A percentile compares a stretch with the other conserved stretches of the same genome.
phyloP scores from a whole-genome alignment of 805 yeast species.

The Sugiyamaella boreocaroliniensis region DNA sequence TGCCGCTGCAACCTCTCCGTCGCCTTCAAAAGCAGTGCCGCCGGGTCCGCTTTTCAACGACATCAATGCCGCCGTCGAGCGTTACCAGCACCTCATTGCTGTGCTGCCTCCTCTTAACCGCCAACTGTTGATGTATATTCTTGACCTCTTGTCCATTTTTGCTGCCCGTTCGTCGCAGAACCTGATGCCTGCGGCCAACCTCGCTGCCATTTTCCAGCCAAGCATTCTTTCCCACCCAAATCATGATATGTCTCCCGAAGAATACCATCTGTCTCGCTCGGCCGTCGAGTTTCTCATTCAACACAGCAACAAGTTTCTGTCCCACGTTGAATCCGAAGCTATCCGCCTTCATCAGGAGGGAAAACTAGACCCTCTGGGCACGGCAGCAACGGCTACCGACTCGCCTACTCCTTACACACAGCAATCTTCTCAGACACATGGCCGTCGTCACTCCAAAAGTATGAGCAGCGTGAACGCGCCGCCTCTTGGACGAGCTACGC shows the following conservation, averaged over 20 bases:
- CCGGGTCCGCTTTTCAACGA: constrained; percentile 13
- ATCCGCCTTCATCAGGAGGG: constrained; percentile 25
- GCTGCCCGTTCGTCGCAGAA: constrained; percentile 70
- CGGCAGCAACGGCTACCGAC: not conserved
- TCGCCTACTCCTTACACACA: not conserved
- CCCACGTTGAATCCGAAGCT: constrained; percentile 35
- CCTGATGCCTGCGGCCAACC: constrained; percentile 84
- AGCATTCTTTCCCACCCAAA: constrained; percentile 87
- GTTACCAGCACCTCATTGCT: constrained; percentile 62
- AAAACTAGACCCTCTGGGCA: not conserved
- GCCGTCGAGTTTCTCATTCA: constrained; percentile 86
- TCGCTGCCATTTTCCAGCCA: constrained; percentile 96
- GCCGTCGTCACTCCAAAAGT: constrained; percentile 26
- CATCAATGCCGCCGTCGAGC: constrained; percentile 48
- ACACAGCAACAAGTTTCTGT: constrained; percentile 71
- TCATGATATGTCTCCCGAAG: constrained; percentile 89
- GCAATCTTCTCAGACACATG: constrained; percentile 5
- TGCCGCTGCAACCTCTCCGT: not conserved
- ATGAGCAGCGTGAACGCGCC: constrained; percentile 22
- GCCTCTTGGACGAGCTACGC: not conserved
- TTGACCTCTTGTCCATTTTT: constrained; percentile 82
- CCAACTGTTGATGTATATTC: constrained; percentile 75
- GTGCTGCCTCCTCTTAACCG: constrained; percentile 69
- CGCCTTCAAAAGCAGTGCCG: not conserved
- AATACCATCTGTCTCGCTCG: constrained; percentile 77